Evolutionary conservation across 2,329 filamentous ascomycete species (phyloP).

Genomic region (Westerdykella aurantiaca): DNA sequence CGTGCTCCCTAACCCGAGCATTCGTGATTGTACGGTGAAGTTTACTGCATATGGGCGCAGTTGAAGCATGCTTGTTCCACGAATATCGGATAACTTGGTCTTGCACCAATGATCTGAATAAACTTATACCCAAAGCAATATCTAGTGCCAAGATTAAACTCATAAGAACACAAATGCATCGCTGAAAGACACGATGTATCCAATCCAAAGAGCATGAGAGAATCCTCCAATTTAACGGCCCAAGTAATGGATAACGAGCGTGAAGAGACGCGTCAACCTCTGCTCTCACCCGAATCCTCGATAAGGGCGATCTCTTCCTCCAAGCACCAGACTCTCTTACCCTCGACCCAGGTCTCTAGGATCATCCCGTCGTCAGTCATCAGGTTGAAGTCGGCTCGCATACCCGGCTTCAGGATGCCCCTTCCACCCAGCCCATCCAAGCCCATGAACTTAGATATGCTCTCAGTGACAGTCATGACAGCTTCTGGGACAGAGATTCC

Average conservation of each 20-base stretch:
- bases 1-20: too few relatives aligned
- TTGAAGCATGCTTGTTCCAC: too few relatives aligned
- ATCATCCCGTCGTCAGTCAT: constrained; percentile 44
- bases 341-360: constrained; percentile 49
- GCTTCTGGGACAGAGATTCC: constrained; percentile 46
- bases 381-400: constrained; percentile 47
- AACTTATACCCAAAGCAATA: too few relatives aligned
- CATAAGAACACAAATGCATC: too few relatives aligned
- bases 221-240: too few relatives aligned
- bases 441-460: constrained; percentile 47
- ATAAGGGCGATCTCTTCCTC: constrained; percentile 22
- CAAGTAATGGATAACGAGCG: too few relatives aligned
- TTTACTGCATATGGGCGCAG: too few relatives aligned
- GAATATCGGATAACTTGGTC: too few relatives aligned
- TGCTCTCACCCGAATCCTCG: constrained; percentile 28
- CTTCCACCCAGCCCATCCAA: constrained; percentile 40
- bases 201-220: background rate
- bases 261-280: constrained; percentile 10
- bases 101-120: too few relatives aligned
- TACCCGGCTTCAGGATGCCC: constrained; percentile 39
- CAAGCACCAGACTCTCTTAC: constrained; percentile 43
- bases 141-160: too few relatives aligned
- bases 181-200: background rate
- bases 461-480: constrained; percentile 47
- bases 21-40: too few relatives aligned